These are phyloP conservation scores for Clitoria ternatea DNA, from an alignment of 306 rosid genomes.

Conservation along the genomic window DNA sequence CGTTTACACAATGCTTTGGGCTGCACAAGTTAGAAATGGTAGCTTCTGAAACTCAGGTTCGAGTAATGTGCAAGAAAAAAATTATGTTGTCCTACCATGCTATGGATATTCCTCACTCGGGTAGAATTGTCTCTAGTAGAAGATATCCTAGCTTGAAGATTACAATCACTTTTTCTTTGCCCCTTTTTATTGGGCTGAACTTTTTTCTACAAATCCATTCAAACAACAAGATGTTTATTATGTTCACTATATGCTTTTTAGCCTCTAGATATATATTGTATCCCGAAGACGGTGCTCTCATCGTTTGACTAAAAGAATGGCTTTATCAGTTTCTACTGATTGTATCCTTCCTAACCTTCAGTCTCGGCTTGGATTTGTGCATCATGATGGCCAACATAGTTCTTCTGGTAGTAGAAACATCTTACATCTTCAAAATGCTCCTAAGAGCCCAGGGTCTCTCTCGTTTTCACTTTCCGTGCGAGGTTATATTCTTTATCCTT, in stretches of 20 bases:
- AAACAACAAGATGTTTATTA: neutral
- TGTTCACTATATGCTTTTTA: neutral
- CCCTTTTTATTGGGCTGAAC: neutral
- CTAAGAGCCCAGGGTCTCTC: conserved; percentile 14
- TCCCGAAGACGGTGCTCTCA: conserved; percentile 4
- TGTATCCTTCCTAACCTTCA: conserved; percentile 29
- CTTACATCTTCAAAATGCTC: conserved; percentile 19
- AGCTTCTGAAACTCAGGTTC: too few relatives aligned
- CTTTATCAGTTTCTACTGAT: conserved; percentile 31
- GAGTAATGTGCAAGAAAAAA: too few relatives aligned
- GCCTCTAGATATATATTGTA: neutral
- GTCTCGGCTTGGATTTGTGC: conserved; percentile 24
- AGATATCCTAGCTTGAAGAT: neutral
- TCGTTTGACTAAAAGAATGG: conserved; percentile 28
- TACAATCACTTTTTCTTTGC: neutral
- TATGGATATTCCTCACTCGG: too few relatives aligned
- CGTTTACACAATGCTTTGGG: neutral
- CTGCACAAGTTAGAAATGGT: too few relatives aligned
- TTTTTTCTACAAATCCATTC: neutral
- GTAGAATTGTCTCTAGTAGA: too few relatives aligned
- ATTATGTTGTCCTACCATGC: too few relatives aligned
- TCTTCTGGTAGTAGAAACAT: neutral
- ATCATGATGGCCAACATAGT: neutral
- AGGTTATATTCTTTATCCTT: conserved; percentile 28
- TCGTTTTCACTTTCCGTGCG: conserved; percentile 12